Evolutionary conservation across 805 yeast genomes (phyloP).

Genomic region (Saccharomycopsis capsularis): DNA sequence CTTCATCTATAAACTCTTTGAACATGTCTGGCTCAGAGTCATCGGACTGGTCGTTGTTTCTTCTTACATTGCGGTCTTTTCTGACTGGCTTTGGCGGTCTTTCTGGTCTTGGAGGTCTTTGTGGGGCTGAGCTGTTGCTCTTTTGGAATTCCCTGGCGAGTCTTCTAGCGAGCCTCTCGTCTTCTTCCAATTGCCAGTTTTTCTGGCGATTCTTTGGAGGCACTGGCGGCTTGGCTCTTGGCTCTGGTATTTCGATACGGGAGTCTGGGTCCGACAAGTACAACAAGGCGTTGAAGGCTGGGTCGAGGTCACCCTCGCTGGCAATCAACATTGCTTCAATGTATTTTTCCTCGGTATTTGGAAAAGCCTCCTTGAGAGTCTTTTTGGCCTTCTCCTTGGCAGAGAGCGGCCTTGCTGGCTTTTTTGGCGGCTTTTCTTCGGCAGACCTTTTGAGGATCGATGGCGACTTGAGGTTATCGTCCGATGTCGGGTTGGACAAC

Average conservation of each 20-base stretch:
- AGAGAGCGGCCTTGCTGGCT: constrained; percentile 55
- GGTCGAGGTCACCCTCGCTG: constrained; percentile 69
- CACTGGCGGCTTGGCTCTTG: constrained; percentile 26
- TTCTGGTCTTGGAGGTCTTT: constrained; percentile 22
- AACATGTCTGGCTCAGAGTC: constrained; percentile 14
- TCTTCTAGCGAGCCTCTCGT: constrained; percentile 75
- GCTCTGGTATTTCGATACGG: constrained; percentile 25
- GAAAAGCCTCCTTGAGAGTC: constrained; percentile 81
- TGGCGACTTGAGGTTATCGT: constrained; percentile 7
- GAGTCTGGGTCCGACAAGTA: constrained; percentile 68
- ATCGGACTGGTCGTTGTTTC: not conserved
- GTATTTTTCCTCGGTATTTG: constrained; percentile 61
- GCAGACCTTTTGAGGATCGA: constrained; percentile 16
- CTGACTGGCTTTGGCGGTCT: constrained; percentile 10
- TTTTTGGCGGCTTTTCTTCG: constrained; percentile 35
- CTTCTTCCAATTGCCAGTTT: constrained; percentile 48
- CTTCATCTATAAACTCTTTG: constrained; percentile 51
- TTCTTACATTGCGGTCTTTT: not conserved
- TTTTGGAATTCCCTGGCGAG: constrained; percentile 54
- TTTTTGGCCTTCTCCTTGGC: constrained; percentile 48
- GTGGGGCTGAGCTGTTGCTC: constrained; percentile 11
- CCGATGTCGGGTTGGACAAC: constrained; percentile 10
- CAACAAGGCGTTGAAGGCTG: constrained; percentile 83
- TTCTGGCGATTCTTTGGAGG: constrained; percentile 29
- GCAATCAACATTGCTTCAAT: constrained; percentile 81